Conservation (phyloP, 441 rosid genomes). For the Jatropha multifida region DNA sequence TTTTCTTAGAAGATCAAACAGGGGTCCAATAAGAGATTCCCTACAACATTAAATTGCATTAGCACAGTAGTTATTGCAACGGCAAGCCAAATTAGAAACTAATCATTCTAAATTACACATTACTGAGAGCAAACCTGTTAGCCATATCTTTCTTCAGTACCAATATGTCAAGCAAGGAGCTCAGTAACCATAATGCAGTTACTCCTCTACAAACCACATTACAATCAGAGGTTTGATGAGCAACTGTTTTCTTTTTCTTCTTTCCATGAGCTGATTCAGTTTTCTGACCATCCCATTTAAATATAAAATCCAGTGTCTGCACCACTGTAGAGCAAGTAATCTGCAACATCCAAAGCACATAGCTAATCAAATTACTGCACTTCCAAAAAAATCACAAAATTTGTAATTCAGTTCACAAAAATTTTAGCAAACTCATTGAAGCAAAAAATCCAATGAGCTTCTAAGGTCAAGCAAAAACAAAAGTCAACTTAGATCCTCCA, state of each 20-base stretch:
- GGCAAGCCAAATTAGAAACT: slow-evolving; percentile 9
- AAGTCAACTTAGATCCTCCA: not conserved
- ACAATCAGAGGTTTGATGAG: slow-evolving; percentile 26
- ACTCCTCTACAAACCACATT: slow-evolving; percentile 44
- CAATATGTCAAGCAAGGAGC: slow-evolving; percentile 83
- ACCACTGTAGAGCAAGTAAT: slow-evolving; percentile 56
- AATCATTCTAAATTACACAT: not conserved
- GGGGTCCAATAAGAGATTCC: slow-evolving; percentile 72
- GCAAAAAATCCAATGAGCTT: not conserved
- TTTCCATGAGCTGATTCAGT: slow-evolving; percentile 42
- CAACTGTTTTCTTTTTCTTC: slow-evolving; percentile 61
- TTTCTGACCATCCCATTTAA: slow-evolving; percentile 37
- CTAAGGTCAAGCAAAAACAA: slow-evolving; percentile 12
- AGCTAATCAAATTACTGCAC: slow-evolving; percentile 15
- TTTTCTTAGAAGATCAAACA: slow-evolving; percentile 73
- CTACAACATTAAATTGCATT: slow-evolving; percentile 38
- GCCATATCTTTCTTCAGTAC: slow-evolving; percentile 73
- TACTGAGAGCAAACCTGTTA: slow-evolving; percentile 59
- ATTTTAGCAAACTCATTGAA: not conserved
- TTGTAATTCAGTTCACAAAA: not conserved
- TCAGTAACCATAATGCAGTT: slow-evolving; percentile 47
- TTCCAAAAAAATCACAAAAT: not conserved
- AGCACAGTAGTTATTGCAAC: not conserved
- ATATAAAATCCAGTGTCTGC: slow-evolving; percentile 51
- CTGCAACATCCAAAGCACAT: slow-evolving; percentile 49